A percentile compares a stretch with the other conserved stretches of the same genome.
These are phyloP conservation scores for Rutstroemia sp. DNA, from an alignment of 2,329 filamentous ascomycete species.

Conservation along the genomic window DNA sequence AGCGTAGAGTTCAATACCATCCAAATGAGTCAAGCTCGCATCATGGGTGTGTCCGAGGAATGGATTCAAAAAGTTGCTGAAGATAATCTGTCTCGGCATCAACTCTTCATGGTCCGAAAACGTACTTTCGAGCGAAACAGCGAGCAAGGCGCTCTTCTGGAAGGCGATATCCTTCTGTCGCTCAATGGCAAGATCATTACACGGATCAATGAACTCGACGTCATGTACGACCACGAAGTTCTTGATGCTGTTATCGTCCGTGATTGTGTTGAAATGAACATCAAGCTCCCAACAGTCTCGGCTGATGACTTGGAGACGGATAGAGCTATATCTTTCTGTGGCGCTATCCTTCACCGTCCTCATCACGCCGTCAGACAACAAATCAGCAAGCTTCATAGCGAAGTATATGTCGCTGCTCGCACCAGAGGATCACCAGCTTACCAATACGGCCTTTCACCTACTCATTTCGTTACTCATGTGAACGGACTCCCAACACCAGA, in stretches of 20 bases:
- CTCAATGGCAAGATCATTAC: conserved; percentile 91
- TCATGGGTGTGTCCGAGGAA: conserved; percentile 93
- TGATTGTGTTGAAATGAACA: conserved; percentile 67
- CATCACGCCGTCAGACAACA: conserved; percentile 96
- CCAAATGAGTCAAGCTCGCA: conserved; percentile 91
- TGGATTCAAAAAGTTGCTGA: conserved; percentile 89
- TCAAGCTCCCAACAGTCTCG: conserved; percentile 77
- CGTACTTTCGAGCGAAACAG: conserved; percentile 61
- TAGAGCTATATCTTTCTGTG: conserved; percentile 88
- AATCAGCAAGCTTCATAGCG: conserved; percentile 91
- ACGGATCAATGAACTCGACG: conserved; percentile 82
- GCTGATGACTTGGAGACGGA: conserved; percentile 90
- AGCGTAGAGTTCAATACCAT: conserved; percentile 93
- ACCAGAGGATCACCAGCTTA: conserved; percentile 77
- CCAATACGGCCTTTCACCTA: conserved; percentile 87
- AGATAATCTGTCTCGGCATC: conserved; percentile 86
- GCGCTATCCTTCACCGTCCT: conserved; percentile 84
- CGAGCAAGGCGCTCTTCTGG: conserved; percentile 61
- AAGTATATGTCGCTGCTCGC: conserved; percentile 89
- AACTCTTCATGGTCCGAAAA: conserved; percentile 98
- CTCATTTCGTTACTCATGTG: conserved; percentile 95
- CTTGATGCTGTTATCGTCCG: conserved; percentile 84
- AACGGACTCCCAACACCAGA: conserved; percentile 83
- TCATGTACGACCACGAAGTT: conserved; percentile 86
- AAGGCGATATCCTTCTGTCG: conserved; percentile 88